phyloP scores from a whole-genome alignment of 2,329 filamentous ascomycete species.

The Exophiala phaeomuriformis region DNA sequence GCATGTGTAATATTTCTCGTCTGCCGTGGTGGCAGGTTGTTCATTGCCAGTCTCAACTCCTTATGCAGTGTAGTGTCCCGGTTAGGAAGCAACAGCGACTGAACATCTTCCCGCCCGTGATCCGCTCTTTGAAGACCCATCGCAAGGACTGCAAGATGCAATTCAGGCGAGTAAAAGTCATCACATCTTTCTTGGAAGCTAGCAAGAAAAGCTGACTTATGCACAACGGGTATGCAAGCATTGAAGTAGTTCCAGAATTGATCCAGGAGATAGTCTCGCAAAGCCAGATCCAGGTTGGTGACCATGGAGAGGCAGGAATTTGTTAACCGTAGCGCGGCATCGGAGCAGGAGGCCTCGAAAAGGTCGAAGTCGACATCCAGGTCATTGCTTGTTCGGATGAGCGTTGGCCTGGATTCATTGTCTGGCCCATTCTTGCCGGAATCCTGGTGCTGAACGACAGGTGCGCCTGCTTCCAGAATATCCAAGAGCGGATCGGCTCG shows the following conservation, averaged over 20 bases:
- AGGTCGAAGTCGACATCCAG: constrained; percentile 1
- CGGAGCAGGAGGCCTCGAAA: neutral
- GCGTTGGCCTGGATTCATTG: neutral
- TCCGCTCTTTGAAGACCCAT: constrained; percentile 1
- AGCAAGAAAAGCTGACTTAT: constrained; percentile 3
- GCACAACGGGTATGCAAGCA: neutral
- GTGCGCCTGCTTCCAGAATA: neutral
- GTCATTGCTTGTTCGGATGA: neutral
- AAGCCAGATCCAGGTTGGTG: neutral
- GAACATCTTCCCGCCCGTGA: neutral
- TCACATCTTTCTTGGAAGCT: neutral
- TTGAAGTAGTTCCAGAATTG: constrained; percentile 5
- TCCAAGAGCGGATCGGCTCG: neutral
- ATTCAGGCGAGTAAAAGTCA: constrained; percentile 1
- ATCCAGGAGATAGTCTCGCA: neutral
- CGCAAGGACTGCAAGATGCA: constrained; percentile 2
- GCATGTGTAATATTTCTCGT: neutral
- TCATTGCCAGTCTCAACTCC: neutral
- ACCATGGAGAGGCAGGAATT: neutral
- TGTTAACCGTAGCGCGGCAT: neutral
- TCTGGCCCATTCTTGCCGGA: neutral
- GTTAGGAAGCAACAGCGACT: neutral
- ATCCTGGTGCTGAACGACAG: neutral
- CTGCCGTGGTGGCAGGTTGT: neutral
- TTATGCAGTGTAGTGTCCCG: constrained; percentile 1